These are phyloP conservation scores for Nannizzia gypsea DNA, from an alignment of 2,329 filamentous ascomycete species.

Conservation along the genomic window DNA sequence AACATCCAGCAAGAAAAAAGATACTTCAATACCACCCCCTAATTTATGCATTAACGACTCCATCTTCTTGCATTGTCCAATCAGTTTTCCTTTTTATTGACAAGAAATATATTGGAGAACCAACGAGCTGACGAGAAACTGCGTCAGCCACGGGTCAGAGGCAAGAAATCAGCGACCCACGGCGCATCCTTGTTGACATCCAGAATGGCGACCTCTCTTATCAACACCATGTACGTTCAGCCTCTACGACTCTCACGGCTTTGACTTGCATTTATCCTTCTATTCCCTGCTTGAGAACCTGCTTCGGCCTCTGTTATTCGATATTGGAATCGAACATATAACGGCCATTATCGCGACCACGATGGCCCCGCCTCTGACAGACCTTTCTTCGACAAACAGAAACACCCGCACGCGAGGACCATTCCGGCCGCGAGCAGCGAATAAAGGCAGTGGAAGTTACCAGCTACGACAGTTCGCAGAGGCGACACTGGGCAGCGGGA, in stretches of 20 bases:
- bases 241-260: background rate
- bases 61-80: background rate
- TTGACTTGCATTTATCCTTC: background rate
- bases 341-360: background rate
- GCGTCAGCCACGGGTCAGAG: background rate
- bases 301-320: background rate
- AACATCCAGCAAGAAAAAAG: background rate
- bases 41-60: background rate
- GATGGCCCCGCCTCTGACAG: background rate
- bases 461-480: conserved; percentile 97
- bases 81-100: background rate
- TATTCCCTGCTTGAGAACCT: background rate
- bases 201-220: conserved; percentile 2
- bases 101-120: background rate
- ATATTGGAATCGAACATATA: background rate
- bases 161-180: background rate
- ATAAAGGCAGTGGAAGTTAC: conserved; percentile 80
- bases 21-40: background rate
- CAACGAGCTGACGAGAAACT: background rate
- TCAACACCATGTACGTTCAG: conserved; percentile 5
- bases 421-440: conserved; percentile 75
- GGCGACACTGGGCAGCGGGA: conserved; percentile 87
- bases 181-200: conserved; percentile 1
- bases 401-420: conserved; percentile 81
- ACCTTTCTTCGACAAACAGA: conserved; percentile 34